These are phyloP conservation scores for Globisporangium nunn DNA, from an alignment of 352 stramenopile species.

Conservation along the genomic window DNA sequence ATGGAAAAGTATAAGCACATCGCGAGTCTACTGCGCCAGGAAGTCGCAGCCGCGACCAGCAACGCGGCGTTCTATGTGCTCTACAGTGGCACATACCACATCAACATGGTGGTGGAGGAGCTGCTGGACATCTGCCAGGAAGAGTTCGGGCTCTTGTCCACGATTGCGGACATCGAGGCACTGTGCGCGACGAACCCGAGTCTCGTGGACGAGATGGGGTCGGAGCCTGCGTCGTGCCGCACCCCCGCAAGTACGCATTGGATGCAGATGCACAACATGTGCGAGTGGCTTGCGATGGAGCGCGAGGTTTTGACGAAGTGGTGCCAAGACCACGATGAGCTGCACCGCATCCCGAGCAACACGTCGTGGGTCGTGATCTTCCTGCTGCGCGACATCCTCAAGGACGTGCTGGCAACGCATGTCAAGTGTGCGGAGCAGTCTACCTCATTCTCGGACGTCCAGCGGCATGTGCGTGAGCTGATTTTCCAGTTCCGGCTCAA, in stretches of 20 bases:
- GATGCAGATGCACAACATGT: conserved; percentile 30
- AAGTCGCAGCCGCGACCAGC: conserved; percentile 15
- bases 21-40: conserved; percentile 18
- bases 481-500: conserved; percentile 43
- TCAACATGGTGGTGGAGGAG: conserved; percentile 39
- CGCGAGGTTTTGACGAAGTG: conserved; percentile 37
- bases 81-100: conserved; percentile 30
- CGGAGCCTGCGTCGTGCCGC: conserved; percentile 6
- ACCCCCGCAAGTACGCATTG: conserved; percentile 21
- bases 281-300: conserved; percentile 38
- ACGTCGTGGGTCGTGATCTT: conserved; percentile 40
- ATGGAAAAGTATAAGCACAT: conserved; percentile 30
- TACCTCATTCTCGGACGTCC: conserved; percentile 27
- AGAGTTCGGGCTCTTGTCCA: conserved; percentile 31
- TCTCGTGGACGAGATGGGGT: conserved; percentile 18
- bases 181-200: conserved; percentile 18
- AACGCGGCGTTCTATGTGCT: conserved; percentile 34
- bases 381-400: conserved; percentile 38
- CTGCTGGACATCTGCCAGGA: conserved; percentile 31
- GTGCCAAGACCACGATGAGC: conserved; percentile 22
- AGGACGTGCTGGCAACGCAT: conserved; percentile 29
- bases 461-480: conserved; percentile 36
- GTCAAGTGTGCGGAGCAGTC: conserved; percentile 23
- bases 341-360: conserved; percentile 14
- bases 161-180: conserved; percentile 26